Evolutionary conservation across 164 flowering plant genomes (phyloP), one percentile per base, ranked within the genome.

Genomic region (Litsea cubeba): DNA sequence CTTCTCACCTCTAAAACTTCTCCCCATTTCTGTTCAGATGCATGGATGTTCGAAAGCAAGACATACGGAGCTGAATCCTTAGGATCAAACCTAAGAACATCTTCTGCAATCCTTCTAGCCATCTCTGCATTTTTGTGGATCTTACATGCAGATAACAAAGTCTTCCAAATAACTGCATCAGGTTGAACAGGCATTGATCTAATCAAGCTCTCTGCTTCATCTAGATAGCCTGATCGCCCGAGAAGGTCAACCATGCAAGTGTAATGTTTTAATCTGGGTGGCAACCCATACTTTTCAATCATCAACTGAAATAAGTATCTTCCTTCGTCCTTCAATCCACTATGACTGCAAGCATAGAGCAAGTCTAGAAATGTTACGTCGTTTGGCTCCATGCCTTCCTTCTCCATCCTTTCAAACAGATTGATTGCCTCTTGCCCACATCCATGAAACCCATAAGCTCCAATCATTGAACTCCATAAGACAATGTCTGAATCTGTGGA

Each of bases 381-480:
- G 76, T 84, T 89, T 20, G 86, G 84, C 79, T 85, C 88, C 17
- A 86, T 49, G 11, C 81, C 85, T 79, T 79, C 81, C 14, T 62
- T 70, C 78, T 83, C 87, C 92, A 90, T 89, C 70, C 18, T 58
- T 58, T 85, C 72, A 71, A 90, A 89, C 79, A 88, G 71, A 66
- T 77, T 66, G 26, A 89, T 72, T 1, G 89, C 95, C 63, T 87
- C 84, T 66, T 76, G 77, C 65, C 94, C 95, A 57, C 73, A 78
- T 40, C 97, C 94, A 79, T 92, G 95, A 76, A 87, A 90, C 51
- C 94, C 95, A 75, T 86, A 90, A 60, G 95, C 92, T 23, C 91
- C 78, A 80, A 92, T 88, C 92, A 90, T 89, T 3, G 95, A 78
- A 69, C 89, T 88, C 93, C 91, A 90, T 51, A 85, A 51, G 12